phyloP scores from a whole-genome alignment of 345 rosid genomes.

The Anacardium occidentale region DNA sequence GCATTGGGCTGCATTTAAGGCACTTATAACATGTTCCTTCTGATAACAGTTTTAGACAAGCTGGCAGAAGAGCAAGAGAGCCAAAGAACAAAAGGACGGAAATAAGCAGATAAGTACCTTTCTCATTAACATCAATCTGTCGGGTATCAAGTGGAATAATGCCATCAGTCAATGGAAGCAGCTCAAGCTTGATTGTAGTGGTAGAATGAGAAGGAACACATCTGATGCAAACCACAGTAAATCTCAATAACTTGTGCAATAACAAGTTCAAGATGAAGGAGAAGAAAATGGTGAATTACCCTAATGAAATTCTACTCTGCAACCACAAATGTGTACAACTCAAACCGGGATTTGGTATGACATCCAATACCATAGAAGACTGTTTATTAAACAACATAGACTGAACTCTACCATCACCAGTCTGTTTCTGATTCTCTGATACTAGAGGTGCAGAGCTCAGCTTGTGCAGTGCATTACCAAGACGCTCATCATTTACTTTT shows the following conservation, averaged over 20 bases:
- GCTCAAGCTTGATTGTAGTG: conserved; percentile 84
- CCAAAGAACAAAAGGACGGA: background rate
- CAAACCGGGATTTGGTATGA: conserved; percentile 61
- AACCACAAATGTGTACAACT: conserved; percentile 93
- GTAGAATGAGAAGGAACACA: conserved; percentile 86
- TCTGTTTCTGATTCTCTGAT: conserved; percentile 35
- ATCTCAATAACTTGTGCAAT: conserved; percentile 16
- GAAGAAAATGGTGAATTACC: conserved; percentile 46
- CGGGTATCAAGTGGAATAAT: conserved; percentile 83
- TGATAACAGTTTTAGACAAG: conserved; percentile 1
- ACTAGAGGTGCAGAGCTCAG: conserved; percentile 30
- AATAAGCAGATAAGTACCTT: conserved; percentile 52
- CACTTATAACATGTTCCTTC: background rate
- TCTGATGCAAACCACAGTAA: conserved; percentile 46
- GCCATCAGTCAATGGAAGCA: conserved; percentile 98
- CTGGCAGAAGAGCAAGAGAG: background rate
- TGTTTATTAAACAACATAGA: conserved; percentile 40
- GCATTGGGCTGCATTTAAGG: background rate
- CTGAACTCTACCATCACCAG: conserved; percentile 32
- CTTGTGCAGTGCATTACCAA: conserved; percentile 31
- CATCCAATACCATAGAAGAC: conserved; percentile 53
- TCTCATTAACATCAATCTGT: conserved; percentile 85
- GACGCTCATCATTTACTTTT: conserved; percentile 43
- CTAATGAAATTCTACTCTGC: conserved; percentile 96
- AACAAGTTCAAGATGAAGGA: conserved; percentile 17